phyloP scores from a whole-genome alignment of 108 stramenopile species.

The Cyclotella cryptica region DNA sequence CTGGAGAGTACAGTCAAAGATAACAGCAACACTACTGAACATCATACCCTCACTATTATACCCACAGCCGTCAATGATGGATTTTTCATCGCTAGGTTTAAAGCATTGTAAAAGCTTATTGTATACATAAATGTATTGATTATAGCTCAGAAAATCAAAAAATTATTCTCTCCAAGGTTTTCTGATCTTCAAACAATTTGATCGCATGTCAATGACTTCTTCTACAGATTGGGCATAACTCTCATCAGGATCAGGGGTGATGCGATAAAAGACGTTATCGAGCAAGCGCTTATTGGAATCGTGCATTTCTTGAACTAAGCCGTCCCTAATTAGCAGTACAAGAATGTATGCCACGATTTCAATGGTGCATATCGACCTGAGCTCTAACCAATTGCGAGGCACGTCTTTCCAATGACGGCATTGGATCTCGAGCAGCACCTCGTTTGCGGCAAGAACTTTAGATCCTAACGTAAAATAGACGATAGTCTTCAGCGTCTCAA shows the following conservation, averaged over 20 bases:
- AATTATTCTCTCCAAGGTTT: slow-evolving; percentile 79
- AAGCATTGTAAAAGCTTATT: not conserved
- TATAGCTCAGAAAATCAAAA: too few relatives aligned
- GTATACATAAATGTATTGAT: too few relatives aligned
- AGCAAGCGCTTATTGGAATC: slow-evolving; percentile 16
- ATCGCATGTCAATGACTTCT: slow-evolving; percentile 33
- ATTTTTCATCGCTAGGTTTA: slow-evolving; percentile 61
- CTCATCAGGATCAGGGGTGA: slow-evolving; percentile 43
- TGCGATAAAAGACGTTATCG: slow-evolving; percentile 45
- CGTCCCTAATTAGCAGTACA: slow-evolving; percentile 68
- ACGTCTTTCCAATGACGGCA: slow-evolving; percentile 61
- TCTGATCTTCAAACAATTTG: slow-evolving; percentile 72
- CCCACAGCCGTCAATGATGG: slow-evolving; percentile 50
- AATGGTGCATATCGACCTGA: slow-evolving; percentile 61
- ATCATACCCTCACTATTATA: slow-evolving; percentile 34
- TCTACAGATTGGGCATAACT: slow-evolving; percentile 2
- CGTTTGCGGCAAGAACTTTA: slow-evolving; percentile 59
- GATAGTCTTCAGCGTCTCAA: slow-evolving; percentile 64
- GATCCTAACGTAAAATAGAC: slow-evolving; percentile 57
- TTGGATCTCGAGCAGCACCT: slow-evolving; percentile 67
- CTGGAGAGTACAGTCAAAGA: not conserved
- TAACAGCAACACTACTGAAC: not conserved
- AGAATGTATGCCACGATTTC: slow-evolving; percentile 69
- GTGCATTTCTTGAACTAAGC: slow-evolving; percentile 61
- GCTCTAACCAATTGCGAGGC: slow-evolving; percentile 48